Evolutionary conservation across 2,329 filamentous ascomycete genomes (phyloP).

Genomic region (Epichloe sylvatica): DNA sequence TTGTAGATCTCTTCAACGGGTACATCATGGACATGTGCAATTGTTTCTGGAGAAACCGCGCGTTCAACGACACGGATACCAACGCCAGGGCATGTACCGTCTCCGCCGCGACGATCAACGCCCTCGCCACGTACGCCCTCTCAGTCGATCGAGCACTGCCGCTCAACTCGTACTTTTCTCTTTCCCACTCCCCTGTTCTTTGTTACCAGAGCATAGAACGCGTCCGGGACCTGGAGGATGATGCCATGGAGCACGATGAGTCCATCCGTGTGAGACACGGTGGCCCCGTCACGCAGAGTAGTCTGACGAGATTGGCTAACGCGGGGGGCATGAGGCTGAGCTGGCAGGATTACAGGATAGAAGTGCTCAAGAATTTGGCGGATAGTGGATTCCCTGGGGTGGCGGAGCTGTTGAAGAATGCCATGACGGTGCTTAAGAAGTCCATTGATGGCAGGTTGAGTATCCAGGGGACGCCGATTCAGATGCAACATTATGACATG

Average conservation of each 20-base stretch:
- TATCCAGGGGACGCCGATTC: conserved; percentile 9
- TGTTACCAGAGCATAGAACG: conserved; percentile 41
- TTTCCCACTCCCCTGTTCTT: conserved; percentile 45
- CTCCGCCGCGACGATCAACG: conserved; percentile 28
- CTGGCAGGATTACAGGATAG: conserved; percentile 63
- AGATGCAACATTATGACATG: not conserved
- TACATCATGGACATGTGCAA: conserved; percentile 83
- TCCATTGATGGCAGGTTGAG: conserved; percentile 20
- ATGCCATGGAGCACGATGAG: conserved; percentile 26
- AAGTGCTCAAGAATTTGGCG: conserved; percentile 56
- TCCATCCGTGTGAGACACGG: conserved; percentile 39
- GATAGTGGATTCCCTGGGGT: conserved; percentile 51
- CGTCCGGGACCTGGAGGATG: conserved; percentile 44
- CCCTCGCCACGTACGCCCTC: conserved; percentile 34
- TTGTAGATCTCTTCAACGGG: conserved; percentile 62
- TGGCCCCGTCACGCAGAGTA: conserved; percentile 56
- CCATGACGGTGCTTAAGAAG: conserved; percentile 60
- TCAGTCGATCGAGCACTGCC: conserved; percentile 32
- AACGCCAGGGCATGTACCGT: conserved; percentile 44
- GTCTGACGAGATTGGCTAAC: conserved; percentile 46
- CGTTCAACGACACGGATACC: conserved; percentile 51
- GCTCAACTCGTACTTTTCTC: conserved; percentile 38
- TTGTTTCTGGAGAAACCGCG: conserved; percentile 62
- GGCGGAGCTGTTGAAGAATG: conserved; percentile 61
- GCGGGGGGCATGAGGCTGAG: conserved; percentile 48